Evolutionary conservation across 2,329 filamentous ascomycete genomes (phyloP).

Genomic region (Fusarium albidum): DNA sequence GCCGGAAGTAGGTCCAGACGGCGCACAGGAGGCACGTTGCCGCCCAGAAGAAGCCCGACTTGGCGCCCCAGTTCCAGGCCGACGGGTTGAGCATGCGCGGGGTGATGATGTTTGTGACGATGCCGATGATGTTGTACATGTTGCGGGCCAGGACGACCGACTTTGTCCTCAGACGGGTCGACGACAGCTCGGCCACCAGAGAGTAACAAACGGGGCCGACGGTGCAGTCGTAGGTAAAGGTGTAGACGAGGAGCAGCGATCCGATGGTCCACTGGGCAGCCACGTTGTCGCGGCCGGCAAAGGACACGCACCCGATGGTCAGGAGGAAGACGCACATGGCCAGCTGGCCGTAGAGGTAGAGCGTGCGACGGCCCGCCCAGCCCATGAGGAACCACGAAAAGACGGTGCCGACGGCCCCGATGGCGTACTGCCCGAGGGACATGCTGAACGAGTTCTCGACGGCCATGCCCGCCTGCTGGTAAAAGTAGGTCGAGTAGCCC

Average conservation of each 20-base stretch:
- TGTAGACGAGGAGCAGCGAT: slow-evolving; percentile 54
- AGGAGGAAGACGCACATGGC: slow-evolving; percentile 54
- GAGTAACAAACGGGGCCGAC: slow-evolving; percentile 77
- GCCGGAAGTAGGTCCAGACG: slow-evolving; percentile 59
- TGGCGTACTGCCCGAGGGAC: slow-evolving; percentile 51
- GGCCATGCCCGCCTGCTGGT: slow-evolving; percentile 52
- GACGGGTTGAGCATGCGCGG: slow-evolving; percentile 57
- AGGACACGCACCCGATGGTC: slow-evolving; percentile 63
- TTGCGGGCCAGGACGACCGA: slow-evolving; percentile 55
- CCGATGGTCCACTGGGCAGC: slow-evolving; percentile 59
- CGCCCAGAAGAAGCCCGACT: slow-evolving; percentile 56
- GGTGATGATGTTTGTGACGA: slow-evolving; percentile 56
- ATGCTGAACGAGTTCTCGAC: slow-evolving; percentile 50
- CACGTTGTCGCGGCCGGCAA: slow-evolving; percentile 53
- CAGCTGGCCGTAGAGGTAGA: slow-evolving; percentile 58
- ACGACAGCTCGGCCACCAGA: slow-evolving; percentile 67
- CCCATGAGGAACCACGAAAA: slow-evolving; percentile 55
- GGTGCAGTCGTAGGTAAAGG: slow-evolving; percentile 51
- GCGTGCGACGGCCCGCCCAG: slow-evolving; percentile 53
- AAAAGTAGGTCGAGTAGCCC: slow-evolving; percentile 67
- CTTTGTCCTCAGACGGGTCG: slow-evolving; percentile 56
- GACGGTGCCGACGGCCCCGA: slow-evolving; percentile 55
- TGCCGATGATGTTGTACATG: slow-evolving; percentile 57
- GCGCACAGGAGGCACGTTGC: slow-evolving; percentile 54
- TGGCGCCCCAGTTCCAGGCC: slow-evolving; percentile 58